Percentiles rank a stretch among this genome's conserved stretches.
These are phyloP conservation scores for Lantana camara DNA, from an alignment of 257 asterid genomes.

Conservation along the genomic window DNA sequence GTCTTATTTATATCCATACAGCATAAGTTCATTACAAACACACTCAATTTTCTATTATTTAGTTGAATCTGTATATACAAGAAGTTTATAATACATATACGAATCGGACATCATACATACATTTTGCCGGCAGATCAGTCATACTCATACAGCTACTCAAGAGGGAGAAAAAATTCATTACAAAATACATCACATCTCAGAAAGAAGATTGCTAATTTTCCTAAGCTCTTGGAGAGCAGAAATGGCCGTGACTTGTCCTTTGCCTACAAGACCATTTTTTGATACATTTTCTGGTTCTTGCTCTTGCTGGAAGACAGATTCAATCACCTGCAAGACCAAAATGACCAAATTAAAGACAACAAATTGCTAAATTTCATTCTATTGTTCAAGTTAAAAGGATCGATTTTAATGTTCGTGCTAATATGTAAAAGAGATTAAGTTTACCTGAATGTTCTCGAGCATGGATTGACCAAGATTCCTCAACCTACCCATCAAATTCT, in stretches of 20 bases:
- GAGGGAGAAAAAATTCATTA: slow-evolving; percentile 12
- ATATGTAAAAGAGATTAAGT: neutral
- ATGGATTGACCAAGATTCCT: slow-evolving; percentile 54
- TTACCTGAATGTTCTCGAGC: slow-evolving; percentile 61
- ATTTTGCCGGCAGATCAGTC: slow-evolving; percentile 1
- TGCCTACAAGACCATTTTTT: slow-evolving; percentile 54
- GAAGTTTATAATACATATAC: neutral
- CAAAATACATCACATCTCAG: slow-evolving; percentile 69
- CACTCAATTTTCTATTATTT: neutral
- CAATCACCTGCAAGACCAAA: slow-evolving; percentile 62
- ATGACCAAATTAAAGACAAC: slow-evolving; percentile 18
- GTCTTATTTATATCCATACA: too few species aligned
- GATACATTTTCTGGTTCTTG: slow-evolving; percentile 39
- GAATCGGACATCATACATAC: slow-evolving; percentile 1
- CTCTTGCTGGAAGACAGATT: slow-evolving; percentile 75
- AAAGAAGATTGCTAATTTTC: slow-evolving; percentile 77
- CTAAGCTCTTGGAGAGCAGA: slow-evolving; percentile 86
- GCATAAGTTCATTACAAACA: too few species aligned
- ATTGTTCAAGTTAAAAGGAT: too few species aligned
- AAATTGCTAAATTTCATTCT: too few species aligned
- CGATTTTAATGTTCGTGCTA: neutral
- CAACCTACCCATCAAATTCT: slow-evolving; percentile 45
- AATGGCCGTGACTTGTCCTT: slow-evolving; percentile 76
- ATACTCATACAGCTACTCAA: slow-evolving; percentile 18
- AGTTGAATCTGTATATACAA: slow-evolving; percentile 16